These are phyloP conservation scores for Alternaria triticina DNA, from an alignment of 2,329 filamentous ascomycete genomes.

Conservation along the genomic window DNA sequence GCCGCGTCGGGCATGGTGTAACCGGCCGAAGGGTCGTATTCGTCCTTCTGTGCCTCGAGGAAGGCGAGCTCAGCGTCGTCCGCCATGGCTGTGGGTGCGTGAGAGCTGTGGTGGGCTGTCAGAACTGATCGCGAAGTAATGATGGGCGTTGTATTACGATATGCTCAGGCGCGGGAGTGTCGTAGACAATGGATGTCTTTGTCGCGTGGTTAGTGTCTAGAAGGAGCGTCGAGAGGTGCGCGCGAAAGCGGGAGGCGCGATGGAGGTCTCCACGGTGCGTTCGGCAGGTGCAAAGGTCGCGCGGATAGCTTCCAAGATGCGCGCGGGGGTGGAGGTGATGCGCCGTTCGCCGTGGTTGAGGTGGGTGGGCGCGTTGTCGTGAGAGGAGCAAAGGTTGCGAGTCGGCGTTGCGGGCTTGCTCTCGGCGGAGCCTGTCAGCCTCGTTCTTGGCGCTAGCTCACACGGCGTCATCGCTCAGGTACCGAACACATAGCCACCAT, in stretches of 20 bases:
- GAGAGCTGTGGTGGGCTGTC: constrained; percentile 13
- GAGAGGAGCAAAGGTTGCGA: constrained; percentile 16
- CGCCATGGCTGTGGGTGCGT: constrained; percentile 50
- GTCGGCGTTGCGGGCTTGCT: constrained; percentile 11
- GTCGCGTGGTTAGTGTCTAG: constrained; percentile 28
- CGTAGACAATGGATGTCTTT: constrained; percentile 28
- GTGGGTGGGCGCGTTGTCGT: constrained; percentile 12
- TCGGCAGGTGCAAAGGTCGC: neutral
- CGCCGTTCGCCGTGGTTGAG: constrained; percentile 14
- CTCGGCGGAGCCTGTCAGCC: constrained; percentile 7
- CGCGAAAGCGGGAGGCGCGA: constrained; percentile 6
- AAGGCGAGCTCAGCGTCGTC: constrained; percentile 62
- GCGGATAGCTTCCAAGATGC: constrained; percentile 6
- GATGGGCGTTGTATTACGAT: constrained; percentile 17
- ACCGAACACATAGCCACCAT: constrained; percentile 11
- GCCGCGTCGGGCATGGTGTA: constrained; percentile 53
- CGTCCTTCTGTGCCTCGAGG: constrained; percentile 55
- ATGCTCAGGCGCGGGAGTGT: constrained; percentile 12
- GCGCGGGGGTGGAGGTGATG: constrained; percentile 17
- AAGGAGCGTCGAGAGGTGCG: constrained; percentile 18
- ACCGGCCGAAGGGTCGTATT: constrained; percentile 50
- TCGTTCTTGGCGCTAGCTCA: constrained; percentile 20
- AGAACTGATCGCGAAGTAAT: constrained; percentile 10
- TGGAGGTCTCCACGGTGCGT: neutral
- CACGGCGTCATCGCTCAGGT: constrained; percentile 26